These are phyloP conservation scores for Thelonectria blattea DNA, from an alignment of 2,329 filamentous ascomycete species.

Conservation along the genomic window DNA sequence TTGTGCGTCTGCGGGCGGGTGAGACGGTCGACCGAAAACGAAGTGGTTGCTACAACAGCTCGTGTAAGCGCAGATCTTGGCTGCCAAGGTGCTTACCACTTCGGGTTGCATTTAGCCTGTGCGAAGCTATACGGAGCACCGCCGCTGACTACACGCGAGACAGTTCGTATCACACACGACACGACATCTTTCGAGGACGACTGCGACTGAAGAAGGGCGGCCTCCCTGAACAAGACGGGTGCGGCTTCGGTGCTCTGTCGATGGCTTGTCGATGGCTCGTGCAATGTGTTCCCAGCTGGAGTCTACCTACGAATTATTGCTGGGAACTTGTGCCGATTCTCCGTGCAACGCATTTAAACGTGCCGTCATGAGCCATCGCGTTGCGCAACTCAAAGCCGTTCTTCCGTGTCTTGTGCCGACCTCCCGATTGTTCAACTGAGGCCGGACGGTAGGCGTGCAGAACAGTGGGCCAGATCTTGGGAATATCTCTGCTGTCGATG, in stretches of 20 bases:
- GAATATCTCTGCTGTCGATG: not conserved
- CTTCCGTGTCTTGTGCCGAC: slow-evolving; percentile 8
- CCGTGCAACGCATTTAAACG: slow-evolving; percentile 3
- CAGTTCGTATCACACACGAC: no score
- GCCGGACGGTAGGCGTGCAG: slow-evolving; percentile 2
- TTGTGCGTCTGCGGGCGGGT: not conserved
- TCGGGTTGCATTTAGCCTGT: not conserved
- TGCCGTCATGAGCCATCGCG: not conserved
- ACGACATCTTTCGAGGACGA: no score
- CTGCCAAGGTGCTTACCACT: not conserved
- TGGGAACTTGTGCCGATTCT: slow-evolving; percentile 5
- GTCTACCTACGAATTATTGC: no score
- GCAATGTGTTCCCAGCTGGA: not conserved
- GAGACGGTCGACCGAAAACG: slow-evolving; percentile 4
- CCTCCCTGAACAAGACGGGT: not conserved
- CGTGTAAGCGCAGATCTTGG: not conserved
- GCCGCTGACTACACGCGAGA: no score
- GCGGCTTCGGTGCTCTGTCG: not conserved
- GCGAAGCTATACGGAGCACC: no score
- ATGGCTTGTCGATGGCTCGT: not conserved
- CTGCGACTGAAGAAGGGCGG: not conserved
- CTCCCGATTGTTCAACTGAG: slow-evolving; percentile 7
- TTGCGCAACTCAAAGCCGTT: not conserved
- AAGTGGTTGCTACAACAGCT: not conserved
- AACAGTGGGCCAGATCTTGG: slow-evolving; percentile 9